Conservation (phyloP, 139 green algal genomes). For the Chlamydomonas sphaeroides region DNA sequence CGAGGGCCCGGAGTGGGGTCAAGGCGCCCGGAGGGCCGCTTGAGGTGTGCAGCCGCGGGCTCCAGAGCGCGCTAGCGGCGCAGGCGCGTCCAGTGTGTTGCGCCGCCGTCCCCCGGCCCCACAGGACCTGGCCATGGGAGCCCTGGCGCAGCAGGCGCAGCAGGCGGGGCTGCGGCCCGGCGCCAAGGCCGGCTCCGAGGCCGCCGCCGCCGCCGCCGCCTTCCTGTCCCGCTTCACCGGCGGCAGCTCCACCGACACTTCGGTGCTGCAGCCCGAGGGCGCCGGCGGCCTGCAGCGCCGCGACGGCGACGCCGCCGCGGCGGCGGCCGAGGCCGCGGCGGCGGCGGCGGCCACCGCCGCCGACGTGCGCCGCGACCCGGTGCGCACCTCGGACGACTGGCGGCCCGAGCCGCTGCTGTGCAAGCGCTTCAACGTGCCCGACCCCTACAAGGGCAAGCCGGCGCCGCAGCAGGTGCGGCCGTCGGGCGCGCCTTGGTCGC, state of each 20-base stretch:
- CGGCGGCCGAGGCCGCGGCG: neutral
- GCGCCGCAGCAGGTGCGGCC: constrained; percentile 8
- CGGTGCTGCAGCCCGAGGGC: constrained; percentile 48
- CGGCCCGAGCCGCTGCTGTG: constrained; percentile 90
- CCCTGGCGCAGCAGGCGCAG: neutral
- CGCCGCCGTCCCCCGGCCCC: neutral
- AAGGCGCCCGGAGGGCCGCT: no score
- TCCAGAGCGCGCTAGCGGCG: no score
- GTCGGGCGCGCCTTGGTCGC: no score
- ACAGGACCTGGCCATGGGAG: constrained; percentile 1
- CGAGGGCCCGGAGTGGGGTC: no score
- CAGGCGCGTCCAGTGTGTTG: neutral
- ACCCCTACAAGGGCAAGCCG: constrained; percentile 78
- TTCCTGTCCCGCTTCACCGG: constrained; percentile 52
- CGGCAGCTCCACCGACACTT: constrained; percentile 44
- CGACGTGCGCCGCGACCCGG: constrained; percentile 42
- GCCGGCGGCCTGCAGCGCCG: constrained; percentile 37
- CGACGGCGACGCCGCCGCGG: neutral
- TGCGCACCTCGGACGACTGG: constrained; percentile 82
- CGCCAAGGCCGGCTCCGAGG: constrained; percentile 7
- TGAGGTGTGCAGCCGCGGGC: no score
- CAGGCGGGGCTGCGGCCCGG: constrained; percentile 15
- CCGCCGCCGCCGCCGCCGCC: constrained; percentile 40
- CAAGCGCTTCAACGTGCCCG: constrained; percentile 89
- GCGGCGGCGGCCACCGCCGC: neutral